These are phyloP conservation scores for Gloeophyllum trabeum DNA, from an alignment of 768 basidiomycete genomes.

Conservation along the genomic window DNA sequence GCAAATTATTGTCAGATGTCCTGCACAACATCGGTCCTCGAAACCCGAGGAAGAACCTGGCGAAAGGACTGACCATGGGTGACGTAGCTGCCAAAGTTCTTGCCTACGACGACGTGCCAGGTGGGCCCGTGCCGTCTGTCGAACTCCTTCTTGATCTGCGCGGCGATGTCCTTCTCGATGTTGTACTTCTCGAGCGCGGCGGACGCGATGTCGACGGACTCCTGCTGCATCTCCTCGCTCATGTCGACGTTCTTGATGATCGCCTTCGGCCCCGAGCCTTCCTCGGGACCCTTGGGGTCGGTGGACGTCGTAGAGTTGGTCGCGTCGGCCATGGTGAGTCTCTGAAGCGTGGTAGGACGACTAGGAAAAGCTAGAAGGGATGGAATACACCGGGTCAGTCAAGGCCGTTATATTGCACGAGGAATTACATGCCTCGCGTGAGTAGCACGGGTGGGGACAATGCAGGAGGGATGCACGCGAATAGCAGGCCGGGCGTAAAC, in stretches of 20 bases:
- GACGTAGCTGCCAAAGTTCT: conserved; percentile 98
- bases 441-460: too few relatives aligned
- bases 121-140: conserved; percentile 87
- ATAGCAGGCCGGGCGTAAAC: too few relatives aligned
- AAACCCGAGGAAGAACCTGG: conserved; percentile 6
- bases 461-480: too few relatives aligned
- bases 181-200: conserved; percentile 82
- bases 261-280: conserved; percentile 52
- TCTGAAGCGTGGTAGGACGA: neutral
- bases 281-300: conserved; percentile 26
- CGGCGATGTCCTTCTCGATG: conserved; percentile 98
- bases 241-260: conserved; percentile 97
- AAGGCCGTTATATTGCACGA: too few relatives aligned
- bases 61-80: conserved; percentile 91
- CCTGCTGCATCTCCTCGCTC: conserved; percentile 94
- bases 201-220: conserved; percentile 80
- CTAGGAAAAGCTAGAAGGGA: too few relatives aligned
- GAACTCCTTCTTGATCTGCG: conserved; percentile 97
- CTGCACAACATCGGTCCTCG: conserved; percentile 12
- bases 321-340: conserved; percentile 24
- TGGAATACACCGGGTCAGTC: too few relatives aligned
- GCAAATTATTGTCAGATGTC: neutral
- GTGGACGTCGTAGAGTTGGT: conserved; percentile 44
- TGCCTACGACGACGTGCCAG: conserved; percentile 98
- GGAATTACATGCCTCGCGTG: too few relatives aligned